Evolutionary conservation across 1,284 basidiomycete genomes (phyloP).

Genomic region (Cronartium ribicola): DNA sequence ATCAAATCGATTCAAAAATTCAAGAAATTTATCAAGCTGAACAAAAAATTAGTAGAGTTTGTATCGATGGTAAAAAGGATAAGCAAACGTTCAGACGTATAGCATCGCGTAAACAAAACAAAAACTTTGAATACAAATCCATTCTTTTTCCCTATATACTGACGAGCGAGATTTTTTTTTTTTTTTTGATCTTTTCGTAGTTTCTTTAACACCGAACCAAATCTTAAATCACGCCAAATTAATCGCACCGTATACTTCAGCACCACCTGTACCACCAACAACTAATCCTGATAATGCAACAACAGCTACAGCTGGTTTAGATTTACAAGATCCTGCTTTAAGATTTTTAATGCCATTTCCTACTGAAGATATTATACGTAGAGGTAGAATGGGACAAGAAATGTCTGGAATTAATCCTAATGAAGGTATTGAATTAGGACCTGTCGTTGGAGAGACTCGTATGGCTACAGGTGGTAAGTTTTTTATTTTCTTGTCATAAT

Average conservation of each 20-base stretch:
- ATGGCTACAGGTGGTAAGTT: conserved; percentile 46
- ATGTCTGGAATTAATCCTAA: conserved; percentile 21
- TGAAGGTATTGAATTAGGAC: conserved; percentile 20
- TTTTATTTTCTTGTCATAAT: neutral
- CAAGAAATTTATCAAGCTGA: neutral
- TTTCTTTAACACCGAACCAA: conserved; percentile 42
- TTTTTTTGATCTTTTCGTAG: neutral
- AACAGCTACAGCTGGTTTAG: conserved; percentile 43
- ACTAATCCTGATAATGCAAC: conserved; percentile 30
- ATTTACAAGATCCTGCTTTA: conserved; percentile 44
- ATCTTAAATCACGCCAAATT: conserved; percentile 47
- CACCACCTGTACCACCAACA: conserved; percentile 45
- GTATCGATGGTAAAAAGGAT: conserved; percentile 32
- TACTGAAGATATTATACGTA: conserved; percentile 48
- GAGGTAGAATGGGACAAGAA: conserved; percentile 47
- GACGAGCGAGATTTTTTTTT: neutral
- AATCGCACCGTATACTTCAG: conserved; percentile 48
- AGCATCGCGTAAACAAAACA: neutral
- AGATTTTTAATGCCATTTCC: conserved; percentile 49
- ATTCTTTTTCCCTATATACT: neutral
- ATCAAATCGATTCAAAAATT: neutral
- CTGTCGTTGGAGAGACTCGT: conserved; percentile 45
- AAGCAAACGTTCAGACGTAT: neutral
- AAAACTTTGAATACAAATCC: neutral
- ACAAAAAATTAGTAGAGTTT: conserved; percentile 26